Base-by-base conservation (phyloP, 2,329 filamentous ascomycete species). In the Tolypocladium inflatum region DNA sequence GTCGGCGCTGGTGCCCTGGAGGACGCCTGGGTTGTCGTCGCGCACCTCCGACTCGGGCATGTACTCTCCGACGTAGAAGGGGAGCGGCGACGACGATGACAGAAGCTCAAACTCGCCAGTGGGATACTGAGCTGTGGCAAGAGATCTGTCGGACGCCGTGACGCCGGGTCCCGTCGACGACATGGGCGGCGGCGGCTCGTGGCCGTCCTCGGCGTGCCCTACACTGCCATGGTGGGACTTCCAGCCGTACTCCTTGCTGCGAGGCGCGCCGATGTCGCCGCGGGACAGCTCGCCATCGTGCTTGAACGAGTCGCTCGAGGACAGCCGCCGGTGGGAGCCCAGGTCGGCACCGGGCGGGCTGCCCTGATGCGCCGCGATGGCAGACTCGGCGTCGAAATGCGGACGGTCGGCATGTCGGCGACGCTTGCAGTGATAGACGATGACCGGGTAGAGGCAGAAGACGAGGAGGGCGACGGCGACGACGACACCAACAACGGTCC, bases 391-490 rank as follows among this genome's bases (percentile, higher is more conserved):
- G 57, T 74, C 71, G 54, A 63, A 59, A 15, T 60, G 56, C 43
- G 61, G 60, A n/a, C 52, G 58, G 23, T 63, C 43, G 50, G 53
- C 61, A 54, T 64, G 63, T 56, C 60, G 65, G 41, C 66, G 65
- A 54, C 66, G 67, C 58, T 66, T 73, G 55, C 70, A 57, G n/a
- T 59, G 63, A 51, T 71, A 63, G 53, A 76, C 63, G 42, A 76
- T 60, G 57, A 76, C 66, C 17, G 74, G 74, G 56, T 76, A 76
- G 43, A 74, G 67, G 56, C 74, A 76, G 41, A 76, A 61, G 55
- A 66, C 61, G 54, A 74, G 58, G 15, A 76, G 66, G 17, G 62
- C 65, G 51, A 68, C 61, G 48, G 65, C 72, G 51, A 74, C 59
- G 45, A 73, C 56, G 55, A 69, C 63, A 38, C 74, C 74, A 50